Evolutionary conservation across 768 basidiomycete genomes (phyloP).

Genomic region (Stropharia rugosoannulata): DNA sequence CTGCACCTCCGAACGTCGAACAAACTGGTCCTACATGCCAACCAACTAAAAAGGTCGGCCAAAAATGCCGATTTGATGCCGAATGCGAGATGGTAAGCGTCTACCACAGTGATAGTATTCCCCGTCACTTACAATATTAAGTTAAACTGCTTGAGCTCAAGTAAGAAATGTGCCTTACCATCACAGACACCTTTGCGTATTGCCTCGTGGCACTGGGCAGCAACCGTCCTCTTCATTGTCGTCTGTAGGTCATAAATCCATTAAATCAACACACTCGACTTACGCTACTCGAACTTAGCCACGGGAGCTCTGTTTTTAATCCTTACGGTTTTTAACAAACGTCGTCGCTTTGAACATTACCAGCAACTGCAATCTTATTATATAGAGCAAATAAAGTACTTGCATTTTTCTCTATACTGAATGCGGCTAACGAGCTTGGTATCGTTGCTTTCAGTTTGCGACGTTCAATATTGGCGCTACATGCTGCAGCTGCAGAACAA

Average conservation of each 20-base stretch:
- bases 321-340: conserved; percentile 41
- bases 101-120: not conserved
- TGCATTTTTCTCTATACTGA: not conserved
- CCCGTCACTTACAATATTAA: not conserved
- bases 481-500: conserved; percentile 27
- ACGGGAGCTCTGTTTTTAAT: conserved; percentile 35
- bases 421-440: not conserved
- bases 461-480: conserved; percentile 33
- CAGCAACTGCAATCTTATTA: conserved; percentile 48
- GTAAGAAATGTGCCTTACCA: conserved; percentile 8
- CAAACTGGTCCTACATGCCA: conserved; percentile 37
- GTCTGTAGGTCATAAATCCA: conserved; percentile 29
- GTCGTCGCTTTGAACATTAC: conserved; percentile 35
- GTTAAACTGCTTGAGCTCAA: conserved; percentile 2
- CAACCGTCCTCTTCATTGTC: conserved; percentile 35
- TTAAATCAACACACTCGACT: not conserved
- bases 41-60: conserved; percentile 39
- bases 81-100: conserved; percentile 47
- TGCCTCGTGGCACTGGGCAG: conserved; percentile 42
- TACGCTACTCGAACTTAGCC: conserved; percentile 21
- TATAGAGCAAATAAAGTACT: conserved; percentile 43
- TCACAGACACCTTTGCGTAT: conserved; percentile 33
- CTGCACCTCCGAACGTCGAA: conserved; percentile 14
- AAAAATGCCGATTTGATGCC: conserved; percentile 46
- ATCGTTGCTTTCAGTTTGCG: conserved; percentile 24